These are phyloP conservation scores for Sugiyamaella smithiae DNA, from an alignment of 805 yeast species.

Conservation along the genomic window DNA sequence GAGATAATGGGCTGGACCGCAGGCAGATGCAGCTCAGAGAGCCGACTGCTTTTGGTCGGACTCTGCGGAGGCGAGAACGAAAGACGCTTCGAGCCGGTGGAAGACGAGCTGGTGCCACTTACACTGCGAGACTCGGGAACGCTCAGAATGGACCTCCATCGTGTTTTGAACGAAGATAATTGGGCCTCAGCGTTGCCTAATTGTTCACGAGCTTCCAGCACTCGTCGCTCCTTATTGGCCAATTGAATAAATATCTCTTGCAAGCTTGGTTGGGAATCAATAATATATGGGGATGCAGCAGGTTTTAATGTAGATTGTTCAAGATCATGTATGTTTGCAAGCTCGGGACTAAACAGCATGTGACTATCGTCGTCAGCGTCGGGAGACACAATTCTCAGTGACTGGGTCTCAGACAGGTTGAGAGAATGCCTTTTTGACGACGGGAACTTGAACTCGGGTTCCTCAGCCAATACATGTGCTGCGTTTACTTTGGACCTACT, in stretches of 20 bases:
- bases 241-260: constrained; percentile 34
- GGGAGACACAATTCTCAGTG: background rate
- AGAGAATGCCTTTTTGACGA: constrained; percentile 1
- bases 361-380: background rate
- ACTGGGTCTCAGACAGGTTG: background rate
- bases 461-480: background rate
- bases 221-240: constrained; percentile 36
- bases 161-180: constrained; percentile 24
- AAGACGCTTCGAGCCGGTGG: background rate
- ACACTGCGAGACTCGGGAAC: constrained; percentile 5
- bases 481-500: background rate
- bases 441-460: constrained; percentile 1
- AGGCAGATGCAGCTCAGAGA: background rate
- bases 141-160: constrained; percentile 23
- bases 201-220: constrained; percentile 34
- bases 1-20: background rate
- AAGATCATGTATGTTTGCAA: background rate
- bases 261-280: constrained; percentile 23
- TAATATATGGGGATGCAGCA: constrained; percentile 21
- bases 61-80: background rate
- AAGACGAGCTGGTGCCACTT: background rate
- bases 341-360: background rate
- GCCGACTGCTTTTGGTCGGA: background rate
- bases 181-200: constrained; percentile 29
- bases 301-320: background rate